Conservation (phyloP, 1,139 yeast species). For the Saccharomycopsis hybrid region DNA sequence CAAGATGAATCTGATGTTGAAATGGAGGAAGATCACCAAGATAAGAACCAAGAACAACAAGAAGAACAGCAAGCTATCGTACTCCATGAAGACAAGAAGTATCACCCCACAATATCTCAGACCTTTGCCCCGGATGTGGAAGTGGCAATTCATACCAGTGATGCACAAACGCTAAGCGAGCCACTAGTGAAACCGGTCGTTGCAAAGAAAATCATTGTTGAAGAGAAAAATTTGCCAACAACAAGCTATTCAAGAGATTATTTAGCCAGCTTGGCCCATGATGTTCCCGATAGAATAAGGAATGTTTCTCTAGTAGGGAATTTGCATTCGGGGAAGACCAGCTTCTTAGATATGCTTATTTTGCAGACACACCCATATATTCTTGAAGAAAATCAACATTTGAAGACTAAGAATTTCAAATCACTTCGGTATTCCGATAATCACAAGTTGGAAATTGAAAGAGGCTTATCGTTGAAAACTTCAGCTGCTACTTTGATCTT, state of each 20-base stretch:
- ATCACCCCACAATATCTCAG: slow-evolving; percentile 37
- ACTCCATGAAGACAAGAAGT: slow-evolving; percentile 40
- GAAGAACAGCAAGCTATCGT: slow-evolving; percentile 29
- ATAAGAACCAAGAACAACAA: slow-evolving; percentile 21
- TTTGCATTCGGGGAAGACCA: slow-evolving; percentile 82
- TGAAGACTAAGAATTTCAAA: slow-evolving; percentile 31
- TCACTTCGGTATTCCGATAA: slow-evolving; percentile 65
- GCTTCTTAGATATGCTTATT: slow-evolving; percentile 65
- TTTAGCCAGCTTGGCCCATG: slow-evolving; percentile 40
- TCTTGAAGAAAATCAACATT: slow-evolving; percentile 23
- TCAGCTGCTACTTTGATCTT: slow-evolving; percentile 59
- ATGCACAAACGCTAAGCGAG: slow-evolving; percentile 46
- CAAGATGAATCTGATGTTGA: slow-evolving; percentile 22
- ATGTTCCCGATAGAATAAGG: slow-evolving; percentile 59
- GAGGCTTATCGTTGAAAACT: slow-evolving; percentile 65
- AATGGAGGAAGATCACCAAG: slow-evolving; percentile 18
- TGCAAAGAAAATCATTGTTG: slow-evolving; percentile 41
- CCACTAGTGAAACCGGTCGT: slow-evolving; percentile 62
- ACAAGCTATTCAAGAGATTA: slow-evolving; percentile 60
- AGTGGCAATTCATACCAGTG: slow-evolving; percentile 51
- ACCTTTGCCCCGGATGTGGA: slow-evolving; percentile 59
- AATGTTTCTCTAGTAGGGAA: slow-evolving; percentile 82
- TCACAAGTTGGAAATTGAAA: slow-evolving; percentile 57
- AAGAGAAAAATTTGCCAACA: slow-evolving; percentile 48
- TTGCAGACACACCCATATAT: slow-evolving; percentile 52